Evolutionary conservation across 345 rosid genomes (phyloP), one percentile per base, ranked within the genome.

Genomic region (Lepidium sativum): DNA sequence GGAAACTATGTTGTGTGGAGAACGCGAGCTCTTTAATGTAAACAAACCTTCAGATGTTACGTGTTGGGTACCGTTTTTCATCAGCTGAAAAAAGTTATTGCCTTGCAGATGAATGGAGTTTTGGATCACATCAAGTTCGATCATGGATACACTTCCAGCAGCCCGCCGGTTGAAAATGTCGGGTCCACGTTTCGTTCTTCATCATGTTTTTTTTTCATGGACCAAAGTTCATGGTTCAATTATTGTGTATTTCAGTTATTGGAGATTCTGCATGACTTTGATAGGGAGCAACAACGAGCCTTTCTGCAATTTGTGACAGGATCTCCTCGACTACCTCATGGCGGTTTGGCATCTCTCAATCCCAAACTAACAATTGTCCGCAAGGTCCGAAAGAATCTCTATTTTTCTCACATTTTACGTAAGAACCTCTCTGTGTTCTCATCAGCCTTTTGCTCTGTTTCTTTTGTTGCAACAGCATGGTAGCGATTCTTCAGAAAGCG

Each of bases 111-210:
- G 67, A 82, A 80, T 61, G 94, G 87, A 70, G 84, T 89, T 31
- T 64, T 82, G 80, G 97, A 92, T 76, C 91, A 92, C 76, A 77
- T 92, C 75, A 92, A 92, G 83, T 89, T 89, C 34, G 98, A 92
- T 80, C 98, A 92, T 63, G 98, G 97, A 76, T 92, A 92, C 74
- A 87, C 98, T n/a, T 86, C 91, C 18, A 89, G 98, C 81, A 92
- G 98, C 77, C 88, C 84, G 65, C 96, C 97, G 1, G 64, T 92
- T 51, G 52, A 72, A 63, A 76, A 86, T 70, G 98, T 92, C 15
- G 7, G 69, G 17, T 15, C 23, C 43, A 27, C 63, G 29, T n/a
- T 32, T n/a, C 49, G 4, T 54, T 17, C 32, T 20, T 20, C 37
- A 45, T 33, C 54, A 8, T 16, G 20, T 38, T 65, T n/a, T n/a